Evolutionary conservation across 352 stramenopile species (phyloP).

Genomic region (Phytophthora chlamydospora): DNA sequence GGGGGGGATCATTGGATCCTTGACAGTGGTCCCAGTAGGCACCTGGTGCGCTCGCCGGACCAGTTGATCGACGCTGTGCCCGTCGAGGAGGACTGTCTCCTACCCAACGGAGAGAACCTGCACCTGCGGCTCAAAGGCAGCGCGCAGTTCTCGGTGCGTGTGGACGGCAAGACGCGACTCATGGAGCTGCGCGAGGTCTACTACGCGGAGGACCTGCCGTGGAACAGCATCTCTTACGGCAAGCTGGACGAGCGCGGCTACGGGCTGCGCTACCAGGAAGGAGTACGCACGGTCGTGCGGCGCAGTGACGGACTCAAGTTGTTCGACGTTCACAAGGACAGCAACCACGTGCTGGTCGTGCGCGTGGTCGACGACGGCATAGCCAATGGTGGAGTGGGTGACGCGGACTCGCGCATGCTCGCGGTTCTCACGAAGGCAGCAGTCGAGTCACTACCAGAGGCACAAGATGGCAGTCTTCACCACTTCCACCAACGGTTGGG

Average conservation of each 20-base stretch:
- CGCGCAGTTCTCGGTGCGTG: neutral
- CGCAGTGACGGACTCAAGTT: neutral
- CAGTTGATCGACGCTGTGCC: neutral
- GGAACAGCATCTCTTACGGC: constrained; percentile 6
- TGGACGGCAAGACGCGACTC: neutral
- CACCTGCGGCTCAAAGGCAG: neutral
- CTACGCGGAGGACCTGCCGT: neutral
- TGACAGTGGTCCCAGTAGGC: constrained; percentile 1
- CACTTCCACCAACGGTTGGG: neutral
- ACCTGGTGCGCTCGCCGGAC: neutral
- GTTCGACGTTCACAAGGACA: neutral
- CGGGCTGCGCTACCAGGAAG: neutral
- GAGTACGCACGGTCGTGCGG: neutral
- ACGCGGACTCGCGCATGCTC: neutral
- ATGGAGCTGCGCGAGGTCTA: neutral
- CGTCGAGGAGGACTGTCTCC: neutral
- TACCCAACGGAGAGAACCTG: neutral
- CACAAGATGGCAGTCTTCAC: neutral
- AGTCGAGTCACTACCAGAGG: neutral
- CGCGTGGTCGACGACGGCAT: neutral
- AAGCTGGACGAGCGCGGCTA: neutral
- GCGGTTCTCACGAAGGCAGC: neutral
- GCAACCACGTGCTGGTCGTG: neutral
- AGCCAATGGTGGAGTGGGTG: neutral
- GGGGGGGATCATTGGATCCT: constrained; percentile 2